Conservation (phyloP, 768 basidiomycete species). For the Agrocybe pediades region DNA sequence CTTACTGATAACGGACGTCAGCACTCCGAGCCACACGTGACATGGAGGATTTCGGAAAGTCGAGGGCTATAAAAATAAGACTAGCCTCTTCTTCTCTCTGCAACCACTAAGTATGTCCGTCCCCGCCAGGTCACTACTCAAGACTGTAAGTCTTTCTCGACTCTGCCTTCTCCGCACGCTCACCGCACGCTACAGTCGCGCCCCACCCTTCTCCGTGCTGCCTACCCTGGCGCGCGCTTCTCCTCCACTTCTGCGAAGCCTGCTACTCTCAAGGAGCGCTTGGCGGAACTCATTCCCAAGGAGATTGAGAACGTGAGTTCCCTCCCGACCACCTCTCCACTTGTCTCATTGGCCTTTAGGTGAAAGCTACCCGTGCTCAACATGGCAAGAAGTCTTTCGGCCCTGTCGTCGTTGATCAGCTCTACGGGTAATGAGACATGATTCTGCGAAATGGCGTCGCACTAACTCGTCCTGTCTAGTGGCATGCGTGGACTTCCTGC, state of each 20-base stretch:
- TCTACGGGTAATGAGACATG: conserved; percentile 65
- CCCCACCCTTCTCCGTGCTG: conserved; percentile 44
- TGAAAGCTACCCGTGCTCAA: conserved; percentile 79
- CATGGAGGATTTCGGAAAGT: conserved; percentile 26
- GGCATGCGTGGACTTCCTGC: conserved; percentile 91
- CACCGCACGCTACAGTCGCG: conserved; percentile 43
- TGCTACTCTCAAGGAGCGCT: conserved; percentile 85
- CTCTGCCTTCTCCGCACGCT: background rate
- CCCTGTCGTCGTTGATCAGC: conserved; percentile 86
- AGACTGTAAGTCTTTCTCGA: conserved; percentile 33
- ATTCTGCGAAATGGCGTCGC: background rate
- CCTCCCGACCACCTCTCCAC: background rate
- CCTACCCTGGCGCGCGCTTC: conserved; percentile 53
- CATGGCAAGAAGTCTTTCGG: conserved; percentile 95
- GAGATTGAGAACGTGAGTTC: conserved; percentile 71
- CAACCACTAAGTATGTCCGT: conserved; percentile 42
- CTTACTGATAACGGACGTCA: conserved; percentile 4
- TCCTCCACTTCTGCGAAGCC: conserved; percentile 68
- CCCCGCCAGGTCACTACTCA: conserved; percentile 36
- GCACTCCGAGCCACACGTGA: conserved; percentile 25
- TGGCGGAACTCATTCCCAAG: conserved; percentile 90
- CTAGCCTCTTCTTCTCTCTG: conserved; percentile 13
- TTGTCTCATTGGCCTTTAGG: conserved; percentile 41
- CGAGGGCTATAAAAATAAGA: conserved; percentile 8
- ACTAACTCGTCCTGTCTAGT: conserved; percentile 35